A percentile compares a stretch with the other conserved stretches of the same genome.
phyloP scores from a whole-genome alignment of 441 rosid species.

The Syzygium malaccense region DNA sequence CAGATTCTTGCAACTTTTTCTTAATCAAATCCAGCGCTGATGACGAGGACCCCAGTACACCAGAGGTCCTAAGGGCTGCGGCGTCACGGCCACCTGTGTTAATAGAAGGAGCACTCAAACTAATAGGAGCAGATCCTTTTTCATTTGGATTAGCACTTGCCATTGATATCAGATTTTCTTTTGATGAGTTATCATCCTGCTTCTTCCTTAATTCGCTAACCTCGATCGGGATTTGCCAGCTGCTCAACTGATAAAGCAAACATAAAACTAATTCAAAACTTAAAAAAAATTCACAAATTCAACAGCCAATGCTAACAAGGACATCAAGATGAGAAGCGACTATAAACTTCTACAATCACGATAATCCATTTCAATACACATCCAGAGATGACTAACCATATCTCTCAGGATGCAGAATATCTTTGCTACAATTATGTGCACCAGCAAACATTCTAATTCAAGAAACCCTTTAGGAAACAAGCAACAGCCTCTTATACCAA shows the following conservation, averaged over 20 bases:
- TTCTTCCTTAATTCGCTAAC: constrained; percentile 68
- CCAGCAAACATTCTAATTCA: not conserved
- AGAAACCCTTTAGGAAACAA: not conserved
- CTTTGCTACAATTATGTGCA: not conserved
- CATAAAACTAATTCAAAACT: not conserved
- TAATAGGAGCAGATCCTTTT: constrained; percentile 45
- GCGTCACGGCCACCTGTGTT: constrained; percentile 91
- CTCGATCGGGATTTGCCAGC: constrained; percentile 96
- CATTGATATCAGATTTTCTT: constrained; percentile 35
- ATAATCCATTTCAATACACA: not conserved
- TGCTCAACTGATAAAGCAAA: constrained; percentile 55
- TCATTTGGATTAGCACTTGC: constrained; percentile 38
- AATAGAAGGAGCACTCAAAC: constrained; percentile 78
- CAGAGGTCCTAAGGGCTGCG: constrained; percentile 41
- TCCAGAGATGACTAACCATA: not conserved
- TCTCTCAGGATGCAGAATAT: not conserved
- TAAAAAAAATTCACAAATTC: not conserved
- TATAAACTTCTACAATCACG: not conserved
- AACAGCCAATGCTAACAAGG: not conserved
- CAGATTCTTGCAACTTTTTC: constrained; percentile 90
- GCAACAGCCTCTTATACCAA: not conserved
- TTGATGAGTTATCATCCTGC: constrained; percentile 41
- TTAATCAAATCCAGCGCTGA: constrained; percentile 84
- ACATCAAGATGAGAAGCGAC: not conserved
- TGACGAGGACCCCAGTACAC: constrained; percentile 43